Base-by-base conservation (phyloP, 148 eudicot species). In the Beta vulgaris region DNA sequence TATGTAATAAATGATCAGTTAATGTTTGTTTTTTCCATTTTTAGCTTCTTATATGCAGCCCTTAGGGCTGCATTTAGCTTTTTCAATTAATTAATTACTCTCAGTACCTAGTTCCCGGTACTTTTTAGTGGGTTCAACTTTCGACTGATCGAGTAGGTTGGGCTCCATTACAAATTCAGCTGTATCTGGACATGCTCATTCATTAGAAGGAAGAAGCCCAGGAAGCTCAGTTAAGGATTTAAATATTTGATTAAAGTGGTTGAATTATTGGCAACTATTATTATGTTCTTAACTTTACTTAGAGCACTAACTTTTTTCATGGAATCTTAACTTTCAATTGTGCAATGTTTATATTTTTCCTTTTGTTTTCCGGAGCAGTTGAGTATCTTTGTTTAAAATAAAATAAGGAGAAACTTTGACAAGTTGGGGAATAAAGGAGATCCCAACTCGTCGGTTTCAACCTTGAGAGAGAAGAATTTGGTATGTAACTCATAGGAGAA, bases 141-240 rank as follows among this genome's bases (percentile, higher is more conserved):
- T n/a, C n/a, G n/a, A n/a, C n/a, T n/a, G n/a, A n/a, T n/a, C n/a
- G 35, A 29, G 7, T 26, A 14, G 21, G 16, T 59, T 59, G 64
- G 64, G 32, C 36, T 32, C 21, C 25, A 31, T 15, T 65, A 23
- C 6, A 63, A 3, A n/a, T 69, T 69, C 39, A 32, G 57, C 46
- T 48, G 73, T 31, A 69, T 48, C 42, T 69, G 73, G 73, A 69
- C 57, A 69, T n/a, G 34, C n/a, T 36, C 25, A 37, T 65, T 64
- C 14, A 35, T 36, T 65, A 12, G 13, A 54, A 48, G 55, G 35
- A 68, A 68, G 57, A 44, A 68, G 54, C 54, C 55, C 10, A 34
- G 42, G 19, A 51, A 64, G 46, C 69, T 35, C 69, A 35, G 25
- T 35, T 9, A 21, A 4, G 69, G 25, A 16, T 23, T 39, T 36